These are phyloP conservation scores for Boletus reticuloceps DNA, from an alignment of 768 basidiomycete species.

Conservation along the genomic window DNA sequence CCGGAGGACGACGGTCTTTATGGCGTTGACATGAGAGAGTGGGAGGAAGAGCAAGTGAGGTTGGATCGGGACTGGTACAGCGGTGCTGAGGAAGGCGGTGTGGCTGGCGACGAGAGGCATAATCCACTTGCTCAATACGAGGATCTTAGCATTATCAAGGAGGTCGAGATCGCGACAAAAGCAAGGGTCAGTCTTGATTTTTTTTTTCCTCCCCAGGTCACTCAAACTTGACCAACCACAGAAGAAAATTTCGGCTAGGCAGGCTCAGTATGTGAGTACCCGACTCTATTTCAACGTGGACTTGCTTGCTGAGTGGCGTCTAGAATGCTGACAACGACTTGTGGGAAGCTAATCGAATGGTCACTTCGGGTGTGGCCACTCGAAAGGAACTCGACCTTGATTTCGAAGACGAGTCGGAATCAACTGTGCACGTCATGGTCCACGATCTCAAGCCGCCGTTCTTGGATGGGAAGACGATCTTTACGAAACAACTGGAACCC, in stretches of 20 bases:
- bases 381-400: constrained; percentile 86
- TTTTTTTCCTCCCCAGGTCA: not conserved
- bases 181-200: constrained; percentile 51
- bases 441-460: constrained; percentile 98
- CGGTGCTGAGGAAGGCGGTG: constrained; percentile 81
- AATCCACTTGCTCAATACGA: constrained; percentile 94
- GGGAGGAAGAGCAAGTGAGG: constrained; percentile 95
- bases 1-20: constrained; percentile 65
- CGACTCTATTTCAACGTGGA: not conserved
- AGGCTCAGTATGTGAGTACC: constrained; percentile 87
- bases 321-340: constrained; percentile 97
- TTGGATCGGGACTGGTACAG: constrained; percentile 97
- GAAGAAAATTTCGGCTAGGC: constrained; percentile 90
- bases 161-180: constrained; percentile 74
- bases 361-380: constrained; percentile 91
- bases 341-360: constrained; percentile 98
- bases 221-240: constrained; percentile 29
- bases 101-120: constrained; percentile 88
- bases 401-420: constrained; percentile 95
- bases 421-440: constrained; percentile 95
- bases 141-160: constrained; percentile 66
- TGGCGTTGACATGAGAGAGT: constrained; percentile 78
- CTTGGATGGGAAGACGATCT: constrained; percentile 93
- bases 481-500: constrained; percentile 94
- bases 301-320: constrained; percentile 16